Evolutionary conservation across 2,329 filamentous ascomycete species (phyloP), one percentile per base, ranked within the genome.

Genomic region (Graphilbum sp.): DNA sequence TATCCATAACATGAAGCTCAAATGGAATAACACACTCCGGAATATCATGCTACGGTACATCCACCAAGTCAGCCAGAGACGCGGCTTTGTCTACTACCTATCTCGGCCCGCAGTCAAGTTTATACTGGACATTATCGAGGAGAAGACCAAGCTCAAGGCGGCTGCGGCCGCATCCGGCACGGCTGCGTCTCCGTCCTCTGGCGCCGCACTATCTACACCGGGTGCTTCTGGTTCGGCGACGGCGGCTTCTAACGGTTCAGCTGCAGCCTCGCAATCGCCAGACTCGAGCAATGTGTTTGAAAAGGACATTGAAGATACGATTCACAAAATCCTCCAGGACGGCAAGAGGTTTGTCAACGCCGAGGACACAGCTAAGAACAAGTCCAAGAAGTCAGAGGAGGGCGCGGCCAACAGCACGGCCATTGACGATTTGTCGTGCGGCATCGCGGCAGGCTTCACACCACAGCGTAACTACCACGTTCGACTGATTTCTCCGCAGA

Each of bases 11-110:
- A 73, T 92, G 54, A 90, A 98, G 52, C 64, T 98, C 41, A 98
- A 98, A 57, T 98, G 90, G 90, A 96, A 94, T 61, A 98, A 98
- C 50, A 74, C 87, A 11, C 61, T 98, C 29, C 76, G 90, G 42
- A 96, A 98, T 52, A 95, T 95, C 50, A 90, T 98, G 36, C 70
- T 98, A 31, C 83, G 90, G 19, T 98, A 98, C 55, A 92, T 90
- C 45, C 90, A 98, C 53, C 90, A 98, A 62, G 90, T 93, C 50
- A 86, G 87, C 54, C 92, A 98, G 58, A 74, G 90, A 37, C 77
- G 90, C 47, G 92, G 90, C 37, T 96, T 98, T 52, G 79, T 98
- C 23, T 98, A 98, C 61, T 98, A 98, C 58, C 79, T 96, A 61
- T 96, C 92, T 11, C 75, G 88, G 34, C 77, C 86, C 45, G 92